Evolutionary conservation across 1,139 yeast species (phyloP), one percentile per base, ranked within the genome.

Genomic region (Saccharomycopsis hybrid): DNA sequence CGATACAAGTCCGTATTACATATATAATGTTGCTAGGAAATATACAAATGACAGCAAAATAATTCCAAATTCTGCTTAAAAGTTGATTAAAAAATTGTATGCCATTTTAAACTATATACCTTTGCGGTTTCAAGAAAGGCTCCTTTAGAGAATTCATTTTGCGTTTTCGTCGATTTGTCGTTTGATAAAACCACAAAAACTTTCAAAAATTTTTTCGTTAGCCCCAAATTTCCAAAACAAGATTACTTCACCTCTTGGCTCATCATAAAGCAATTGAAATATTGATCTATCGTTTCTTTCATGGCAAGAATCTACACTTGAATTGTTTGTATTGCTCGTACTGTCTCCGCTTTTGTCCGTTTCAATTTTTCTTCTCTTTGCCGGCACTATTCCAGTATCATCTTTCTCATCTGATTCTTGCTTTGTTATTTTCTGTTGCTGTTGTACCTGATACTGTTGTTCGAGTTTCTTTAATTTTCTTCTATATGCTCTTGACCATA

Each of bases 401-500:
- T 9, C 30, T 3, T 18, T 25, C 11, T 32, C n/a, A 2, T 48
- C 36, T 7, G 32, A 18, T 33, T 27, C 25, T 2, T 9, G 27
- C n/a, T 32, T 18, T 5, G 13, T 9, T 5, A 5, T 27, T 13
- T 31, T 30, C 32, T 5, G 32, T 18, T 32, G 7, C 32, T 30
- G 5, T 8, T 25, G 32, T 27, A 44, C 13, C 32, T 35, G 30
- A 3, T 35, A 9, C 29, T 53, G 46, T 5, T 9, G 24, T 3
- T 36, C 51, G 38, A 51, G 13, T 32, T 44, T 44, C 27, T 35
- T 44, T 18, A 50, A 43, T 38, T 52, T 54, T 42, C 70, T 59
- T 46, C 68, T 57, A 40, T 59, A 65, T 2, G 61, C 46, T 38
- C 71, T 54, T 1, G 69, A 64, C 71, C 71, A 67, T 1, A 65